Base-by-base conservation (phyloP, 202 grass and related monocot genomes). In the Setaria viridis region DNA sequence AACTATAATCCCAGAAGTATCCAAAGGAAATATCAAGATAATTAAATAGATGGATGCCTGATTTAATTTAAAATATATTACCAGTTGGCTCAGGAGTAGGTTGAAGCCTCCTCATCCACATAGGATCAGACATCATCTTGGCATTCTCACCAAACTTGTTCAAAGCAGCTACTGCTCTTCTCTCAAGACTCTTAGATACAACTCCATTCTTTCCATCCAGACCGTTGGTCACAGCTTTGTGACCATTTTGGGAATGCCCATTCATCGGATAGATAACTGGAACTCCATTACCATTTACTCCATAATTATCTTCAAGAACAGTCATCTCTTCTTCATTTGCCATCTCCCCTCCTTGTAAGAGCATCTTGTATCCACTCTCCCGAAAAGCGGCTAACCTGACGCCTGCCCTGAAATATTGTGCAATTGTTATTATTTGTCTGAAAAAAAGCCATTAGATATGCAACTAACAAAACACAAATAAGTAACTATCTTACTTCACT, bases 331-430 rank as follows among this genome's bases (percentile, higher is more conserved):
- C 88, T 72, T 77, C 87, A 55, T 99, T 92, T 82, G 76, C 80
- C 19, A 82, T 62, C 88, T 99, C 93, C 39, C 93, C 97, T 88
- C 97, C 97, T 94, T 99, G 97, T 79, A 99, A 87, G 64, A 99
- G 93, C 91, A 96, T 92, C 80, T 85, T 99, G 88, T 90, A 99
- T 81, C 93, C 97, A 82, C 88, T 88, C 82, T 96, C 92, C 55
- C 80, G 81, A 63, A 99, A 96, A 88, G 93, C 87, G 13, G 82
- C 94, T 88, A 99, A 88, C 82, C 97, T 92, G 86, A 94, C 88
- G 74, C 91, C 64, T 78, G 82, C 97, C 85, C 97, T 99, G 84
- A 67, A 85, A 81, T 74, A 65, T 69, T 82, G 49, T n/a, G 34
- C 14, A 83, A 37, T 4, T 32, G 19, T 57, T 73, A 89, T 76